phyloP scores from a whole-genome alignment of 495 filamentous ascomycete genomes.

The Trypethelium eluteriae region DNA sequence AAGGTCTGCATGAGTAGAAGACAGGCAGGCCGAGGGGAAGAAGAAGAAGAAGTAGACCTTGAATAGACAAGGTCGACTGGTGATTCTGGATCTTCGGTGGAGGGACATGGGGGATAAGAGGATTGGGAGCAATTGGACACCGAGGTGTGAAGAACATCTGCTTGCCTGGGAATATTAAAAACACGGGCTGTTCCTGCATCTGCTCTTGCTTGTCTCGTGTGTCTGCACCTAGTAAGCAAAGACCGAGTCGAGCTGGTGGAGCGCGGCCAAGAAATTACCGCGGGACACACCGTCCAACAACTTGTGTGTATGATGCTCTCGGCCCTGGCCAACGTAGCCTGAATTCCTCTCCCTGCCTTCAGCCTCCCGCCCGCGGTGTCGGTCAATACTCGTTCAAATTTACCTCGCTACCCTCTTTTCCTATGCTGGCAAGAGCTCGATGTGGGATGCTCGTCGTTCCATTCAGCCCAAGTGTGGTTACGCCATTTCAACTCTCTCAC shows the following conservation, averaged over 20 bases:
- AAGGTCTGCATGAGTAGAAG: too few relatives aligned
- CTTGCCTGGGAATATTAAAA: too few relatives aligned
- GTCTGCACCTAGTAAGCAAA: neutral
- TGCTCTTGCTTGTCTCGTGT: constrained; percentile 1
- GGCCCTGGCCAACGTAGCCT: constrained; percentile 10
- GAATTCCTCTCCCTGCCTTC: constrained; percentile 13
- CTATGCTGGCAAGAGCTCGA: constrained; percentile 4
- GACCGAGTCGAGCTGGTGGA: neutral
- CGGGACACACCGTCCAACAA: constrained; percentile 8
- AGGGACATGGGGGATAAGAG: too few relatives aligned
- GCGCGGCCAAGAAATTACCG: constrained; percentile 11
- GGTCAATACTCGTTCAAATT: neutral
- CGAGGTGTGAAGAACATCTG: neutral
- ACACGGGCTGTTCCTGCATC: constrained; percentile 6
- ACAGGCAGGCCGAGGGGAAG: too few relatives aligned
- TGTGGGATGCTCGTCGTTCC: constrained; percentile 7
- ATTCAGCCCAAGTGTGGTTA: constrained; percentile 7
- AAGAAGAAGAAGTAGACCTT: too few relatives aligned
- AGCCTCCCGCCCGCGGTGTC: constrained; percentile 6
- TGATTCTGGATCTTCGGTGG: too few relatives aligned
- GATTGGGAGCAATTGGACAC: neutral
- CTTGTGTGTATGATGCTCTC: constrained; percentile 5
- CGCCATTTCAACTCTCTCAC: constrained; percentile 2
- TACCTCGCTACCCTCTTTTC: neutral
- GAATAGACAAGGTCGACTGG: too few relatives aligned